A percentile compares a stretch with the other conserved stretches of the same genome.
Conservation (phyloP, 768 basidiomycete genomes). For the Clathrus columnatus region DNA sequence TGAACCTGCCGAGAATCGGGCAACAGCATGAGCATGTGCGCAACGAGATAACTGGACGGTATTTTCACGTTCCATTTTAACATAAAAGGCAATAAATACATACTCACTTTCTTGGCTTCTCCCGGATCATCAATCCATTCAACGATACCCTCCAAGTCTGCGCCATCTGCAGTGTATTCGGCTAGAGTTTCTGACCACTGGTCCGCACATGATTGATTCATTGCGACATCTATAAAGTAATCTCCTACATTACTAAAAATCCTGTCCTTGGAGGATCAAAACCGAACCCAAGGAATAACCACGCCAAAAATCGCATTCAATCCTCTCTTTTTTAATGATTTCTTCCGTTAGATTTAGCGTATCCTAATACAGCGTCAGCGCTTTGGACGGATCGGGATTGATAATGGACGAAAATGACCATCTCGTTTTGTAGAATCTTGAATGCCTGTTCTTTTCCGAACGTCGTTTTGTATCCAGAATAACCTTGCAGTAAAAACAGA, state of each 20-base stretch:
- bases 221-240: background rate
- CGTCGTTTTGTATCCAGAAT: background rate
- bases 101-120: constrained; percentile 18
- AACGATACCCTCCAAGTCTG: constrained; percentile 19
- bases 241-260: background rate
- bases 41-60: constrained; percentile 1
- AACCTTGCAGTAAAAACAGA: background rate
- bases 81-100: background rate
- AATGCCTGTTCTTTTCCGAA: constrained; percentile 38
- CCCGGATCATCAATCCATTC: constrained; percentile 18
- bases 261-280: background rate
- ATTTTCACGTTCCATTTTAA: too few relatives aligned
- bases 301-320: constrained; percentile 24
- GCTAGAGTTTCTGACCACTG: constrained; percentile 16
- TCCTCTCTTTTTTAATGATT: constrained; percentile 3
- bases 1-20: background rate
- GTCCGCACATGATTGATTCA: constrained; percentile 15
- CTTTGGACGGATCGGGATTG: background rate
- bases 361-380: background rate
- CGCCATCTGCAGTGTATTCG: constrained; percentile 23
- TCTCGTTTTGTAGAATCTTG: constrained; percentile 30
- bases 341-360: background rate
- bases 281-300: constrained; percentile 18
- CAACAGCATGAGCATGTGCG: background rate
- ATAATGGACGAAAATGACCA: constrained; percentile 17